Evolutionary conservation across 2,329 filamentous ascomycete species (phyloP), one percentile per base, ranked within the genome.

Genomic region (Rhinocladiella similis): DNA sequence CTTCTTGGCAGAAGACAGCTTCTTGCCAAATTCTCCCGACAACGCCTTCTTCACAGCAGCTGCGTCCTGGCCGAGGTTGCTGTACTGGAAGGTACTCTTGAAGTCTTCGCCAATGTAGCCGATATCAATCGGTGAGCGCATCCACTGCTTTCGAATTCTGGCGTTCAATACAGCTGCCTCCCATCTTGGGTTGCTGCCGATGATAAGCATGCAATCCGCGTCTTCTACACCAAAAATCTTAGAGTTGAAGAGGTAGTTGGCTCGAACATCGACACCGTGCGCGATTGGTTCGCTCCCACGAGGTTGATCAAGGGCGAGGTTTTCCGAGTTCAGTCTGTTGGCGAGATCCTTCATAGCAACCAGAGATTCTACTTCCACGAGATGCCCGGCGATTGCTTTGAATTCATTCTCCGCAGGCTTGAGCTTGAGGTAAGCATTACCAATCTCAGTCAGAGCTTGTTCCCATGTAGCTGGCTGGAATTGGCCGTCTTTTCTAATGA

Each of bases 191-290:
- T 99, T 99, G 72, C 90, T 97, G 65, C 93, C 94, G 62, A 99
- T 84, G 57, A 99, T 86, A 52, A 99, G 86, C 58, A 99, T 90
- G 66, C 83, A 85, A 75, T 97, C 94, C 16, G 93, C 91, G 70
- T 96, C 90, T 76, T 99, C 94, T 36, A 97, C 89, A 69, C 91
- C 94, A 73, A 85, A 88, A 70, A 99, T 96, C 73, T 83, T 90
- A 36, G 92, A 96, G 83, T 99, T 99, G 83, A 99, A 97, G 43
- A 91, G 81, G 76, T 95, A 99, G 79, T 94, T 99, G 57, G 91
- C 90, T 63, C 93, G 90, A 57, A 97, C 83, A 69, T 99, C 94
- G 61, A 97, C 78, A 73, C 94, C 94, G 75, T 99, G 94, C 35
- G 93, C 89, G 61, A 97, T 78, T 13, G 94, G 94, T 63, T 87